Evolutionary conservation across 2,329 filamentous ascomycete species (phyloP), one percentile per base, ranked within the genome.

Genomic region (Tricladium varicosporioides): DNA sequence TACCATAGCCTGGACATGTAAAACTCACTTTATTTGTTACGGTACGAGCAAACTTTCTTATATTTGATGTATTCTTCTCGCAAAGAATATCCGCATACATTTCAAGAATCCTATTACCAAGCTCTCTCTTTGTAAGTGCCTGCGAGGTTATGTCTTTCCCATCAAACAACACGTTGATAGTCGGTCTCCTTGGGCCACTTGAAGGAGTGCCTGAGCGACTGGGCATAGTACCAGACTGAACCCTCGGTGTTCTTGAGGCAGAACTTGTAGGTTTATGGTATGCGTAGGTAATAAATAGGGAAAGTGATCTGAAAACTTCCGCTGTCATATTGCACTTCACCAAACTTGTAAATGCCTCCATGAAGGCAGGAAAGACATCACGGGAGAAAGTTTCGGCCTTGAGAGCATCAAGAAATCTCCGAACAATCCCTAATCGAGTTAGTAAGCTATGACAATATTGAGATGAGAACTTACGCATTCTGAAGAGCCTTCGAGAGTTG

Each of bases 221-320:
- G 40, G 65, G 66, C n/a, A 75, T 74, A 0, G 78, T 80, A 22
- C 69, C 74, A 1, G 76, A 73, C 44, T 76, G 68, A 13, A 73
- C 75, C 60, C 76, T 81, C 0, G 82, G 79, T 1, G 80, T 83
- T 48, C 83, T 77, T 9, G 80, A 72, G 18, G 76, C 64, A 1
- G 80, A 80, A 11, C 70, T 72, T 0, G 76, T 65, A 0, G 80
- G 75, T 1, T 79, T 75, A 69, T 97, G 92, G 60, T 97, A 84
- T 5, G 91, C 88, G 71, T 94, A 99, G 0, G 93, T 97, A 62
- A 99, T 89, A 69, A 96, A 97, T 18, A 97, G 80, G 1, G 94
- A 91, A 45, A 99, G 76, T 1, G 91, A 91, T 36, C 93, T 85
- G 69, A 96, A 86, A 22, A 93, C 86, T 70, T 96, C 91, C 14